These are phyloP conservation scores for Pelargonium hybrid DNA, from an alignment of 441 rosid genomes.

Conservation along the genomic window DNA sequence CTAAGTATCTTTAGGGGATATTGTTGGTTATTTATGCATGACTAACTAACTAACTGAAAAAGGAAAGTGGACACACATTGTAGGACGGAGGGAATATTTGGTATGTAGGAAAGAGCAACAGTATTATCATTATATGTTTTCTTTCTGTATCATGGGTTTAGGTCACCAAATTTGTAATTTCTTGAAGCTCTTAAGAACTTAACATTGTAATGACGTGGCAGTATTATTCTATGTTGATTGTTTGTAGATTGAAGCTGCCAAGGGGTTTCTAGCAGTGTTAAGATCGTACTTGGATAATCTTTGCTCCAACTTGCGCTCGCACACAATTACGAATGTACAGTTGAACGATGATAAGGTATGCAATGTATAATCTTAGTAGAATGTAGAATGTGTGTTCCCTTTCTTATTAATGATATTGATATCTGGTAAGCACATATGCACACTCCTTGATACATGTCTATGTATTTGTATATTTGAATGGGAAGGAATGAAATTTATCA, in stretches of 20 bases:
- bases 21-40: no score
- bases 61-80: no score
- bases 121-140: no score
- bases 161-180: not conserved
- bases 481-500: not conserved
- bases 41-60: no score
- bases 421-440: not conserved
- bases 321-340: conserved; percentile 74
- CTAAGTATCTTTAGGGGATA: no score
- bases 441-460: not conserved
- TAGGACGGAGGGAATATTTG: not conserved
- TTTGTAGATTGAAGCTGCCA: conserved; percentile 59
- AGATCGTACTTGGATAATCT: conserved; percentile 56
- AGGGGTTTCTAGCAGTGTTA: conserved; percentile 45
- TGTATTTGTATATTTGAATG: conserved; percentile 7
- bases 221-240: not conserved
- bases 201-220: not conserved
- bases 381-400: not conserved
- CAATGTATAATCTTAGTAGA: not conserved
- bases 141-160: no score
- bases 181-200: not conserved
- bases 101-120: not conserved
- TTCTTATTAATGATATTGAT: not conserved
- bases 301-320: conserved; percentile 63
- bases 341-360: conserved; percentile 76